Percentiles rank a stretch among this genome's conserved stretches.
phyloP scores from a whole-genome alignment of 257 asterid species.

The Scutellaria barbata region DNA sequence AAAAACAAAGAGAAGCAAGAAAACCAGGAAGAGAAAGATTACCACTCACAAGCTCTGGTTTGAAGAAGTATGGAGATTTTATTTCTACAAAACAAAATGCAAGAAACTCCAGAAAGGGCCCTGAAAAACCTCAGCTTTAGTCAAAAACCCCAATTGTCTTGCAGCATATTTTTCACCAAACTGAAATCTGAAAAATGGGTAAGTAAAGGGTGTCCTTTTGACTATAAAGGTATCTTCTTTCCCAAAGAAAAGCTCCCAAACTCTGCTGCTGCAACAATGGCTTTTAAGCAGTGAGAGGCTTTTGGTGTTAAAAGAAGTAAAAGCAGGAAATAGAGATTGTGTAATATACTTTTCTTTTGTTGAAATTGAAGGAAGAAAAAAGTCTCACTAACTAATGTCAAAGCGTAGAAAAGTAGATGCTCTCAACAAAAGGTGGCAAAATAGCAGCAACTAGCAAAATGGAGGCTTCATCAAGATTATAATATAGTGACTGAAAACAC shows the following conservation, averaged over 20 bases:
- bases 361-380: constrained; percentile 44
- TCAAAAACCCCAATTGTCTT: constrained; percentile 47
- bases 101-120: constrained; percentile 43
- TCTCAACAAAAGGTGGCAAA: constrained; percentile 40
- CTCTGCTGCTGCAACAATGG: constrained; percentile 42
- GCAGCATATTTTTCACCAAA: constrained; percentile 45
- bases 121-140: constrained; percentile 44
- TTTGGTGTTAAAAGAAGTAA: constrained; percentile 55
- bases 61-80: constrained; percentile 51
- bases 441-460: constrained; percentile 17
- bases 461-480: constrained; percentile 29
- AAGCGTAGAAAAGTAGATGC: constrained; percentile 40
- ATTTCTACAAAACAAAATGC: constrained; percentile 45
- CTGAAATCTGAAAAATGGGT: constrained; percentile 43
- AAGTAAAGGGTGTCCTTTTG: constrained; percentile 53
- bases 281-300: constrained; percentile 51
- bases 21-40: constrained; percentile 32
- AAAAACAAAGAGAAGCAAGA: constrained; percentile 19
- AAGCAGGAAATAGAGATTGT: constrained; percentile 36
- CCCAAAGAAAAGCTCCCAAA: constrained; percentile 45
- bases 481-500: constrained; percentile 1
- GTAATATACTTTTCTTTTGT: constrained; percentile 43
- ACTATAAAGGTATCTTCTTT: constrained; percentile 41
- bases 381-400: constrained; percentile 47
- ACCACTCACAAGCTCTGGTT: constrained; percentile 48